phyloP scores from a whole-genome alignment of 257 asterid species.

The Apocynum venetum region DNA sequence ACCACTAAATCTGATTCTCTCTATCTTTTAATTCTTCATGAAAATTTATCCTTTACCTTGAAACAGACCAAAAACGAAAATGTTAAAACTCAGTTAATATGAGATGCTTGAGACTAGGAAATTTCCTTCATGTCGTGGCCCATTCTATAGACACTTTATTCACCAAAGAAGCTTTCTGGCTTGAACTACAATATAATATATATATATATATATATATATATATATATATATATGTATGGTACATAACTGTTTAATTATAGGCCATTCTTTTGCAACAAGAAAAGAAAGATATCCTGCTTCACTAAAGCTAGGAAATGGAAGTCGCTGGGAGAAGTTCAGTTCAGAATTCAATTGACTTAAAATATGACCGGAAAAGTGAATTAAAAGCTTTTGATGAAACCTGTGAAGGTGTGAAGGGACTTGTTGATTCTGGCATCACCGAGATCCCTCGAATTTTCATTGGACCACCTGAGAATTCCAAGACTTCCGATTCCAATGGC shows the following conservation, averaged over 20 bases:
- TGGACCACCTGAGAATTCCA: constrained; percentile 10
- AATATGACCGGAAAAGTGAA: constrained; percentile 18
- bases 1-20: too few relatives aligned
- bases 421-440: constrained; percentile 26
- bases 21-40: too few relatives aligned
- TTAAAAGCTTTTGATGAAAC: constrained; percentile 30
- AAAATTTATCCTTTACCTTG: too few relatives aligned
- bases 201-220: too few relatives aligned
- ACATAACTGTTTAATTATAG: too few relatives aligned
- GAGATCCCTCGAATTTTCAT: constrained; percentile 25
- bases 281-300: background rate
- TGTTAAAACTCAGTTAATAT: too few relatives aligned
- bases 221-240: background rate
- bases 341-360: background rate
- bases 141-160: too few relatives aligned
- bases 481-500: background rate
- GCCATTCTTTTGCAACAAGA: background rate
- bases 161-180: too few relatives aligned
- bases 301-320: constrained; percentile 11
- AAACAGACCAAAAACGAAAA: too few relatives aligned
- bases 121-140: too few relatives aligned
- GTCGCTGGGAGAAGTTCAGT: background rate
- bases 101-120: too few relatives aligned
- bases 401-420: constrained; percentile 29
- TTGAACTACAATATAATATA: too few relatives aligned